Base-by-base conservation (phyloP, 106 monocot genomes). In the Hemerocallis citrina region DNA sequence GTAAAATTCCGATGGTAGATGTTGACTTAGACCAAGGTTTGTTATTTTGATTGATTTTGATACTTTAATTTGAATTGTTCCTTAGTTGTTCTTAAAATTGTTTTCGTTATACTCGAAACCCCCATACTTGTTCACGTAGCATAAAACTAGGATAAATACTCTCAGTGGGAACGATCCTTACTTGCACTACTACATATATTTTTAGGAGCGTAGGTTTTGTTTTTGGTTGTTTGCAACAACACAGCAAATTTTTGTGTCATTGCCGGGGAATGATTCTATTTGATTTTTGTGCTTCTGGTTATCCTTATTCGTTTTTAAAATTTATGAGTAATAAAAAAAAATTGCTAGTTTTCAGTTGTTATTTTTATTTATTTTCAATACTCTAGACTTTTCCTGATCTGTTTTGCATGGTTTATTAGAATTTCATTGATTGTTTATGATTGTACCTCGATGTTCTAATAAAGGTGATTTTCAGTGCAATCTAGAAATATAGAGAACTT, bases 31-130 rank as follows among this genome's bases (percentile, higher is more conserved):
- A 50, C 50, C 50, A 50, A 50, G 3, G 22, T 23, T 22, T 23
- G 21, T 50, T 50, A 19, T 50, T 50, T 50, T 50, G 50, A 24
- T 50, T 50, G n/a, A 50, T 50, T 19, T 50, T 6, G 5, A 50
- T 50, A 50, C 20, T 50, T 50, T 23, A 50, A 50, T 50, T 17
- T 46, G 45, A 46, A 46, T 50, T 50, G 50, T 50, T 50, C 23
- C 17, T 50, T 44, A 44, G 7, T 44, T 44, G 44, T 44, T 44
- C 44, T 44, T 44, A 15, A 44, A 6, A 44, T 44, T 44, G 16
- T 44, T 44, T 50, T 50, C 22, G 11, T 50, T 50, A 50, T 50
- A 50, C 50, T 50, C 50, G 24, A 50, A 23, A 3, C 50, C 50
- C 50, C 50, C 24, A 22, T 6, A 14, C n/a, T n/a, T n/a, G n/a